Percentiles rank a stretch among this genome's conserved stretches.
Evolutionary conservation across 2,329 filamentous ascomycete species (phyloP).

Genomic region (Xylaria multiplex): DNA sequence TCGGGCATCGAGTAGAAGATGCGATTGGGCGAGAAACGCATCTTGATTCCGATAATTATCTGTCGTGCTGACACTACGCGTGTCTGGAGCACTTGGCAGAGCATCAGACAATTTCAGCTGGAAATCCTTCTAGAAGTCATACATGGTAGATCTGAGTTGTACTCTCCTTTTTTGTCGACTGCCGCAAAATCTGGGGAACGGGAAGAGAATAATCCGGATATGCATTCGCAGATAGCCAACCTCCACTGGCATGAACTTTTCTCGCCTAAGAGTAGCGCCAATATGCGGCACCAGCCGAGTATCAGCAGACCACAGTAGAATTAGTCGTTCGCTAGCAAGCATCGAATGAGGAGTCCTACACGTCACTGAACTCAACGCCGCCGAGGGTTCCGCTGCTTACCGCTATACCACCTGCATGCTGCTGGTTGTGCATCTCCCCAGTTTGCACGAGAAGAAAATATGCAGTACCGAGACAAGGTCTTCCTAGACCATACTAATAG

Average conservation of each 20-base stretch:
- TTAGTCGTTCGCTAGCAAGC: conserved; percentile 9
- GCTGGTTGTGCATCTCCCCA: background rate
- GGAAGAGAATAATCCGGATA: conserved; percentile 6
- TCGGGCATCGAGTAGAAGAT: conserved; percentile 29
- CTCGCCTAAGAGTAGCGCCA: conserved; percentile 12
- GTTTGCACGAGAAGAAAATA: conserved; percentile 2
- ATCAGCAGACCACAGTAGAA: conserved; percentile 13
- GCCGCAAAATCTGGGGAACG: conserved; percentile 28
- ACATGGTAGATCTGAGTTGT: conserved; percentile 17
- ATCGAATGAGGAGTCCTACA: background rate
- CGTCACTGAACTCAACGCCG: conserved; percentile 2
- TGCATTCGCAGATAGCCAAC: conserved; percentile 4
- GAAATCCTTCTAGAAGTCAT: conserved; percentile 35
- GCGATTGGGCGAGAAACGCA: conserved; percentile 25
- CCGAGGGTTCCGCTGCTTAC: conserved; percentile 18
- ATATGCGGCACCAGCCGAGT: conserved; percentile 30
- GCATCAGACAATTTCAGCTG: conserved; percentile 27
- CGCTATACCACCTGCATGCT: conserved; percentile 12
- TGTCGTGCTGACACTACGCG: conserved; percentile 21
- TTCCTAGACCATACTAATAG: background rate
- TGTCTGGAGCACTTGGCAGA: conserved; percentile 13
- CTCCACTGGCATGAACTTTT: background rate
- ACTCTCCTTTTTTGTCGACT: background rate
- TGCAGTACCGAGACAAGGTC: conserved; percentile 14
- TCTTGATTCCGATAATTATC: conserved; percentile 20